Base-by-base conservation (phyloP, 208 protist genomes). In the Trypanosoma caninum region DNA sequence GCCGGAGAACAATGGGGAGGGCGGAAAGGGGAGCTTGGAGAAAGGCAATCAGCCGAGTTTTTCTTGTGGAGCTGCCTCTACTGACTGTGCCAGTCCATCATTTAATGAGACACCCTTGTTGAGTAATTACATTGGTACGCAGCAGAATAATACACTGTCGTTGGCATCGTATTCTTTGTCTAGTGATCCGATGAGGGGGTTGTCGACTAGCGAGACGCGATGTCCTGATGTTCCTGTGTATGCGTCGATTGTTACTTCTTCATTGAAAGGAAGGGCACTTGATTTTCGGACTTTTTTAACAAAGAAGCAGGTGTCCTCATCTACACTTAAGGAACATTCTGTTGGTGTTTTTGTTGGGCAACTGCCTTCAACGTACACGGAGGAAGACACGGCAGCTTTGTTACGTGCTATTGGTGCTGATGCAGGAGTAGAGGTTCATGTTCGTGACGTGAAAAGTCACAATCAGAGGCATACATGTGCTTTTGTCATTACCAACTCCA, bases 291-390 rank as follows among this genome's bases (percentile, higher is more conserved):
- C 73, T 9, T 79, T 74, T 54, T 37, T 76, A 35, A 69, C 65
- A 22, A 66, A 78, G 10, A 82, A 78, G 53, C 14, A 46, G 13
- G 61, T 80, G 0, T 42, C 81, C 10, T 30, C 58, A 18, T 28
- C 72, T 27, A 74, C 82, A 10, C 33, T 70, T 20, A 65, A 52
- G 20, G 86, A 93, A 54, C 65, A 74, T 35, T 73, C 72, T 14
- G 74, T 69, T 13, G 86, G 86, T 59, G 78, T 93, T 13, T 93
- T 93, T 60, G 75, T 93, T 11, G 86, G 86, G 0, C 86, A 93
- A 54, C 72, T 93, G 11, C 86, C 86, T 16, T 87, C 72, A 42
- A 85, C 72, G 44, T 93, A 93, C 65, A 60, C 69, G 1, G 82
- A 89, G 50, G 69, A 83, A 16, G 86, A 93, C 44, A 87, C 86